A percentile compares a stretch with the other conserved stretches of the same genome.
Evolutionary conservation across 441 rosid genomes (phyloP).

Genomic region (Dalechampia spathulata): DNA sequence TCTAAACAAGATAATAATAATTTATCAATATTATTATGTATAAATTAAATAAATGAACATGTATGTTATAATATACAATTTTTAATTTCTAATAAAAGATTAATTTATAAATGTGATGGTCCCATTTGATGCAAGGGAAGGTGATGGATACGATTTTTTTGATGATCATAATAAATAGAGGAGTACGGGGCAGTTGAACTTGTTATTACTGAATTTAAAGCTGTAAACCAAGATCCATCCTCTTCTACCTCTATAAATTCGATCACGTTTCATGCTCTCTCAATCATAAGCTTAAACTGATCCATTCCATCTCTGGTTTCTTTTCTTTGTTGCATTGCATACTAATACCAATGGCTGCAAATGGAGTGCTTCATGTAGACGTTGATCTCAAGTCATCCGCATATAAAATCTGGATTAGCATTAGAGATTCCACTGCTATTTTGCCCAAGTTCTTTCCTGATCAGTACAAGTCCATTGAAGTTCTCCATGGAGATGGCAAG

Average conservation of each 20-base stretch:
- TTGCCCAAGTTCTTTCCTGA: conserved; percentile 68
- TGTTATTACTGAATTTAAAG: conserved; percentile 22
- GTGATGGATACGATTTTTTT: not conserved
- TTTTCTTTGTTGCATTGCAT: not conserved
- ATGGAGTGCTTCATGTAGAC: conserved; percentile 59
- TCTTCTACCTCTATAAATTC: conserved; percentile 9
- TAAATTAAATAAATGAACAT: too few species aligned
- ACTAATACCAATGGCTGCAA: conserved; percentile 37
- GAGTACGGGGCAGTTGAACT: conserved; percentile 18
- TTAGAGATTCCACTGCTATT: conserved; percentile 55
- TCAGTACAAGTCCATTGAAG: conserved; percentile 68
- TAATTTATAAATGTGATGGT: too few species aligned
- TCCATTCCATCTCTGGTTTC: not conserved
- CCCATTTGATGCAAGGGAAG: conserved; percentile 3
- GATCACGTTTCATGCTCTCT: not conserved
- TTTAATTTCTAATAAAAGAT: too few species aligned
- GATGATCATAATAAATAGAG: not conserved
- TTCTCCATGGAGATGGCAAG: conserved; percentile 83
- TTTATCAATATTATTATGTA: too few species aligned
- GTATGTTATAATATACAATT: too few species aligned
- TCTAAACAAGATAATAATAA: too few species aligned
- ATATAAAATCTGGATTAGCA: conserved; percentile 50
- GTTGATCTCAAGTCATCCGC: conserved; percentile 62
- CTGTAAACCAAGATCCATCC: conserved; percentile 9
- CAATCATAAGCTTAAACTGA: not conserved